These are phyloP conservation scores for Dendrobium huoshanense DNA, from an alignment of 106 monocot species.

Conservation along the genomic window DNA sequence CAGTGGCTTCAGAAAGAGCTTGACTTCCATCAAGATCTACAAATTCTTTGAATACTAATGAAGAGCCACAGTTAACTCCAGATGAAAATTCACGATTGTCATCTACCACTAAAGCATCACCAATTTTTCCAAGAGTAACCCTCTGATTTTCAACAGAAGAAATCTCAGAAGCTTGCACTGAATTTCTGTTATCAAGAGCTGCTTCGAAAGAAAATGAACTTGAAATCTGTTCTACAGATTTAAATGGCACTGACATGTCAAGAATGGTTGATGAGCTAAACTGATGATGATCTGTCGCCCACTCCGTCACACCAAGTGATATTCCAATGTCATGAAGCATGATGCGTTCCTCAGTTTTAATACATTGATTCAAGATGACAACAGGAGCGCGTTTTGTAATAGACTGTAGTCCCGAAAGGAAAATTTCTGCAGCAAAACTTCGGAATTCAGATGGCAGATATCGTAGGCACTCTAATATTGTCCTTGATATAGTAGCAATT, in stretches of 20 bases:
- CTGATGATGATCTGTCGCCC: conserved; percentile 65
- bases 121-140: background rate
- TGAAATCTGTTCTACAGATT: background rate
- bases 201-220: conserved; percentile 6
- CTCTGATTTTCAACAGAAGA: conserved; percentile 1
- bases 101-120: conserved; percentile 12
- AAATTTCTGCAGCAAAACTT: conserved; percentile 67
- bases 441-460: conserved; percentile 77
- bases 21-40: conserved; percentile 8
- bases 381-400: conserved; percentile 44
- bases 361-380: conserved; percentile 54
- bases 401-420: conserved; percentile 56
- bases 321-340: conserved; percentile 99
- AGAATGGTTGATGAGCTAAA: conserved; percentile 28
- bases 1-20: conserved; percentile 9
- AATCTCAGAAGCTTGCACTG: conserved; percentile 12
- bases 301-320: conserved; percentile 74
- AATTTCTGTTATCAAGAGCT: background rate
- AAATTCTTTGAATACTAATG: background rate
- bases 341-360: conserved; percentile 32
- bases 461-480: conserved; percentile 70
- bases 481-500: conserved; percentile 30
- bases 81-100: background rate
- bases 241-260: conserved; percentile 3
- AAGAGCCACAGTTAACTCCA: conserved; percentile 7